These are phyloP conservation scores for Solanum chiquidenum DNA, from an alignment of 257 asterid genomes.

Conservation along the genomic window DNA sequence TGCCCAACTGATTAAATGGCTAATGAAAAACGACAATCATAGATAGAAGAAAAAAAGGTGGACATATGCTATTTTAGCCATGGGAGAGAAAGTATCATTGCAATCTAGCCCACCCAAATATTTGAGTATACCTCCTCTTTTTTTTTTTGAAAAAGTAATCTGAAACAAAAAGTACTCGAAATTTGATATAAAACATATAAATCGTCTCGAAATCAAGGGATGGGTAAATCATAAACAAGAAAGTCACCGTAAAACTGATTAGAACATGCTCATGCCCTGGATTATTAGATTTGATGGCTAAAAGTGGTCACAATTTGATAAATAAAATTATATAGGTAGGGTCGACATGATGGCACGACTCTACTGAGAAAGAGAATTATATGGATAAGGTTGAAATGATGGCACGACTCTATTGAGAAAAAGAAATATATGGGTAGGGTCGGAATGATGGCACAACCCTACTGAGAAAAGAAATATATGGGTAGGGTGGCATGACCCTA, in stretches of 20 bases:
- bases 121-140: too few relatives aligned
- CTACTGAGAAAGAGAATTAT: not conserved
- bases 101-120: not conserved
- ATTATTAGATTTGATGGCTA: too few relatives aligned
- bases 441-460: not conserved
- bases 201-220: not conserved
- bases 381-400: not conserved
- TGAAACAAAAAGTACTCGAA: too few relatives aligned
- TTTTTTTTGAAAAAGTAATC: too few relatives aligned
- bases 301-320: not conserved
- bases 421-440: not conserved
- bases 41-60: not conserved
- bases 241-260: not conserved
- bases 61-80: not conserved
- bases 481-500: not conserved
- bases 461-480: not conserved
- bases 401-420: not conserved
- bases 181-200: too few relatives aligned
- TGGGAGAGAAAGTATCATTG: not conserved
- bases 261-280: not conserved
- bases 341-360: not conserved
- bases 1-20: too few relatives aligned
- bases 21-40: too few relatives aligned
- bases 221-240: not conserved
- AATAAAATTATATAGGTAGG: not conserved